Evolutionary conservation across 2,329 filamentous ascomycete species (phyloP).

Genomic region (Domatiomyces globalis): DNA sequence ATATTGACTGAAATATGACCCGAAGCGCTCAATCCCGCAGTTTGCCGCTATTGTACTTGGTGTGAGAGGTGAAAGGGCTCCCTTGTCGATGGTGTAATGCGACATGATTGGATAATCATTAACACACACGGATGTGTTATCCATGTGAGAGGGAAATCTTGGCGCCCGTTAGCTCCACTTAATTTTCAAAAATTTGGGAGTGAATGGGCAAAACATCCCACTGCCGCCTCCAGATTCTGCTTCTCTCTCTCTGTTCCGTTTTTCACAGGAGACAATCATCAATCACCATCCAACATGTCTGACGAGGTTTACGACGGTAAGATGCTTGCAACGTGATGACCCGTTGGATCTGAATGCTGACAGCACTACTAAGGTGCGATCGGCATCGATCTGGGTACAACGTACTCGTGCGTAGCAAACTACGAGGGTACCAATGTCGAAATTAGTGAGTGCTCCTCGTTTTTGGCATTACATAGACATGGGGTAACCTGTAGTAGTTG

Average conservation of each 20-base stretch:
- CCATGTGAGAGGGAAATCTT: not conserved
- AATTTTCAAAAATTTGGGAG: not conserved
- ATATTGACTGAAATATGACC: no score
- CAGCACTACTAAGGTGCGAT: constrained; percentile 47
- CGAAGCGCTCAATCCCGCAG: no score
- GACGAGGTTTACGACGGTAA: constrained; percentile 91
- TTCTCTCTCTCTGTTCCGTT: not conserved
- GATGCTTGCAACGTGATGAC: not conserved
- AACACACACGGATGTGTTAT: not conserved
- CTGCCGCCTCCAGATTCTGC: not conserved
- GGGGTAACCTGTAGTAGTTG: constrained; percentile 41
- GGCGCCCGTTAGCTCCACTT: not conserved
- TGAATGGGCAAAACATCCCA: not conserved
- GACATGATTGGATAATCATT: not conserved
- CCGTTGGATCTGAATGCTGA: not conserved
- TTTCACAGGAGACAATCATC: not conserved
- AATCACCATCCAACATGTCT: constrained; percentile 52
- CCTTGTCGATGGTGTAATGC: no score
- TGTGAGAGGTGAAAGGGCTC: no score
- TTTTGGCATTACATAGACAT: constrained; percentile 3
- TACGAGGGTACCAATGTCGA: constrained; percentile 99
- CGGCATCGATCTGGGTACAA: constrained; percentile 99
- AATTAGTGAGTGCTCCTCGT: constrained; percentile 55
- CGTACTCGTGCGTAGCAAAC: constrained; percentile 98
- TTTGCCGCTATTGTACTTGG: no score